A percentile compares a stretch with the other conserved stretches of the same genome.
Evolutionary conservation across 2,329 filamentous ascomycete species (phyloP).

Genomic region (Xylaria digitata): DNA sequence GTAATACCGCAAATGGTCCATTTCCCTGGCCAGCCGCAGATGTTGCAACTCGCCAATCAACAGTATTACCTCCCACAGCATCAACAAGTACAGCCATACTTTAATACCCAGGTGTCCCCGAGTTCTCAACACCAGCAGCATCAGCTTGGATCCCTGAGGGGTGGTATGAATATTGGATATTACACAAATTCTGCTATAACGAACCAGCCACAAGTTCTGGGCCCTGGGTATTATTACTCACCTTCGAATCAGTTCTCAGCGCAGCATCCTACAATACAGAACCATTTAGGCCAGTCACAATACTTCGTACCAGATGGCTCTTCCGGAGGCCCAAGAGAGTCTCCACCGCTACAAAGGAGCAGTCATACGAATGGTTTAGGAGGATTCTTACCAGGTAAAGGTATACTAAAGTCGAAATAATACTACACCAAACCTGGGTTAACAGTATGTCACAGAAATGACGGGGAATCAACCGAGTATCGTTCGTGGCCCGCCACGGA

Average conservation of each 20-base stretch:
- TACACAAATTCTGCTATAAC: constrained; percentile 56
- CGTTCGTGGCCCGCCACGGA: constrained; percentile 65
- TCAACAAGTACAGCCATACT: constrained; percentile 58
- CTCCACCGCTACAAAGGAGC: constrained; percentile 41
- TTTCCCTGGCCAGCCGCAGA: constrained; percentile 53
- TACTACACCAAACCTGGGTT: not conserved
- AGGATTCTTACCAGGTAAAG: constrained; percentile 39
- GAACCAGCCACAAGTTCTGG: constrained; percentile 26
- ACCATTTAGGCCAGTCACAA: constrained; percentile 52
- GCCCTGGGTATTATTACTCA: constrained; percentile 55
- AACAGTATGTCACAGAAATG: constrained; percentile 44
- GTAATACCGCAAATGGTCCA: constrained; percentile 57
- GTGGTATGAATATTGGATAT: constrained; percentile 47
- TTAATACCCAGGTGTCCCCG: constrained; percentile 53
- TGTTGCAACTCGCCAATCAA: constrained; percentile 56
- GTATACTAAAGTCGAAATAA: constrained; percentile 42
- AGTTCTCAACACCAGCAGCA: constrained; percentile 52
- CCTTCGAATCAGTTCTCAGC: constrained; percentile 53
- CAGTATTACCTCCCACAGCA: constrained; percentile 62
- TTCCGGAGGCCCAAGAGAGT: constrained; percentile 36
- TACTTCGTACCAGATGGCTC: constrained; percentile 49
- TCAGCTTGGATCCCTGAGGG: constrained; percentile 50
- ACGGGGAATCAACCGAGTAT: constrained; percentile 54
- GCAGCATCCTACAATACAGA: constrained; percentile 50
- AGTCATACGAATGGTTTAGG: constrained; percentile 36